Evolutionary conservation across 164 flowering plant genomes (phyloP), one percentile per base, ranked within the genome.

Genomic region (Litsea cubeba): DNA sequence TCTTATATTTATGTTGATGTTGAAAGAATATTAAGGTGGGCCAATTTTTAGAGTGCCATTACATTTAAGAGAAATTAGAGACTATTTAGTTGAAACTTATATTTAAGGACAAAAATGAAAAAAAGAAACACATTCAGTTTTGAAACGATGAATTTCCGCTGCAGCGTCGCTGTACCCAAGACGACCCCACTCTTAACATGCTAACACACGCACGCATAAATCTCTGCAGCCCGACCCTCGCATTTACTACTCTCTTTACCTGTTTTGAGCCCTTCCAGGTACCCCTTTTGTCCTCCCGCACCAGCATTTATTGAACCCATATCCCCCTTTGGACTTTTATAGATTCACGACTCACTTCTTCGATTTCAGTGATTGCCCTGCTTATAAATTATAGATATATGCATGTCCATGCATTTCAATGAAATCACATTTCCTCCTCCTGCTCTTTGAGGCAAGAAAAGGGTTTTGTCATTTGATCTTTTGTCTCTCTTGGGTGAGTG

Each of bases 131-230:
- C n/a, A n/a, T n/a, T n/a, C n/a, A n/a, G n/a, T n/a, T n/a, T n/a
- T n/a, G n/a, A n/a, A n/a, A n/a, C n/a, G n/a, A n/a, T n/a, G n/a
- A n/a, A n/a, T n/a, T n/a, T n/a, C n/a, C n/a, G n/a, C n/a, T n/a
- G n/a, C n/a, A n/a, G n/a, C n/a, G n/a, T n/a, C n/a, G n/a, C n/a
- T n/a, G n/a, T n/a, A n/a, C n/a, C n/a, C n/a, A n/a, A n/a, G n/a
- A n/a, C n/a, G n/a, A 1, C 0, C 26, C 1, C 26, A 25, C 26
- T 25, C 26, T 65, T 58, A 76, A 75, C 78, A 82, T 87, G 86
- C 79, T 81, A 79, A 85, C 86, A 81, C 77, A 65, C 79, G 87
- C 87, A 87, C 88, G 90, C 88, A 84, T 80, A 84, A 78, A 78
- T 83, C 85, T 74, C 82, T 82, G 80, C 75, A 69, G 71, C 77